Conservation (phyloP, 2,329 filamentous ascomycete species). For the Fonsecaea erecta region DNA sequence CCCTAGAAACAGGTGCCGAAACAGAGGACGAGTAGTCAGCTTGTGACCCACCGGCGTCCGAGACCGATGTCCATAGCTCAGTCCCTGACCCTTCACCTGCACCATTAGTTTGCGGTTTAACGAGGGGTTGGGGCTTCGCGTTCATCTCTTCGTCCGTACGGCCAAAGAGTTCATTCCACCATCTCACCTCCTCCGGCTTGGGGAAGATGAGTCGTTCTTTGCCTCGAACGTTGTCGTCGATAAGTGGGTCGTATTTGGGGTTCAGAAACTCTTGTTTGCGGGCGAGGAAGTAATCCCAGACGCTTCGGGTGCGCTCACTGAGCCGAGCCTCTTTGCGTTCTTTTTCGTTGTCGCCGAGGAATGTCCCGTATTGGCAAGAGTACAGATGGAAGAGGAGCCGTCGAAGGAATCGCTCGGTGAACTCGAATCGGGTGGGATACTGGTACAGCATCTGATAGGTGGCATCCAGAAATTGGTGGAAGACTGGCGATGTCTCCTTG, state of each 20-base stretch:
- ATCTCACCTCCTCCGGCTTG: slow-evolving; percentile 74
- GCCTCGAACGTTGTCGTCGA: slow-evolving; percentile 79
- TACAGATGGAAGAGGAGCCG: slow-evolving; percentile 91
- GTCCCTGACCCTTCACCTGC: slow-evolving; percentile 24
- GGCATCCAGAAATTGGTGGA: slow-evolving; percentile 96
- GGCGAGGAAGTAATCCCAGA: slow-evolving; percentile 94
- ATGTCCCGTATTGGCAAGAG: slow-evolving; percentile 95
- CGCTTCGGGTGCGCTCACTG: slow-evolving; percentile 75
- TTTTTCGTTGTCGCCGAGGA: slow-evolving; percentile 93
- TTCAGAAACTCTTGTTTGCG: slow-evolving; percentile 82
- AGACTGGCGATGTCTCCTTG: slow-evolving; percentile 94
- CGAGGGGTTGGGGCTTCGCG: slow-evolving; percentile 18
- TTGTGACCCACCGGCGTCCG: slow-evolving; percentile 14
- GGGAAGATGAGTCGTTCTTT: slow-evolving; percentile 86
- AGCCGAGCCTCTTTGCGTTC: slow-evolving; percentile 74
- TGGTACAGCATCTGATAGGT: slow-evolving; percentile 89
- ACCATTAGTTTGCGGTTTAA: slow-evolving; percentile 22
- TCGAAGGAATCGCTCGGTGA: slow-evolving; percentile 89
- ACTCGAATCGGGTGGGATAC: slow-evolving; percentile 87
- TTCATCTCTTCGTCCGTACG: slow-evolving; percentile 94
- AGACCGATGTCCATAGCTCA: slow-evolving; percentile 31
- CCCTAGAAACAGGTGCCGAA: slow-evolving; percentile 36
- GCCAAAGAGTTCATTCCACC: slow-evolving; percentile 91
- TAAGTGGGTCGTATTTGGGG: slow-evolving; percentile 71
- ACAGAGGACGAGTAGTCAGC: slow-evolving; percentile 14